Evolutionary conservation across 805 yeast genomes (phyloP).

Genomic region (Ogataea salicorniae): DNA sequence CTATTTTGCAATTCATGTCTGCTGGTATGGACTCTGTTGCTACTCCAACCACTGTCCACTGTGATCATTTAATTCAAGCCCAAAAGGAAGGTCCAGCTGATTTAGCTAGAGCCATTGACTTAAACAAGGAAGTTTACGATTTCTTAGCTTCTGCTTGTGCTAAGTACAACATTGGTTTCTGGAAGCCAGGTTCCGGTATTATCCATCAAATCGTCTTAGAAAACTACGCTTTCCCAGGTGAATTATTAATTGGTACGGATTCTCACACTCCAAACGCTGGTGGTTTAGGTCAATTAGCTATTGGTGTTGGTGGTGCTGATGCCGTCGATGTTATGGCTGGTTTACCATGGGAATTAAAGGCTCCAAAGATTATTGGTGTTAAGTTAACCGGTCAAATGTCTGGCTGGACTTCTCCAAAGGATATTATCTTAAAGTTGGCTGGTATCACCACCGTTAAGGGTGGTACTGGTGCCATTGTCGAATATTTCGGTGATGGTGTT

Average conservation of each 20-base stretch:
- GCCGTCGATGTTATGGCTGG: conserved; percentile 98
- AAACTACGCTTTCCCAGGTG: conserved; percentile 95
- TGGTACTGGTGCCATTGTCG: conserved; percentile 95
- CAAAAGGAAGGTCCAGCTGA: conserved; percentile 87
- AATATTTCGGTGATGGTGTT: conserved; percentile 96
- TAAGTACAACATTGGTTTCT: conserved; percentile 94
- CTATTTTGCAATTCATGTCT: conserved; percentile 96
- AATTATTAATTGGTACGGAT: conserved; percentile 96
- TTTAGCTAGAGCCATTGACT: conserved; percentile 70
- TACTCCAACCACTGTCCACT: conserved; percentile 94
- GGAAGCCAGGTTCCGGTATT: conserved; percentile 99
- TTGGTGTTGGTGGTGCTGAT: conserved; percentile 99
- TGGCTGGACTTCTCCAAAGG: conserved; percentile 98
- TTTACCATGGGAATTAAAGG: conserved; percentile 98
- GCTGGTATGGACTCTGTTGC: conserved; percentile 84
- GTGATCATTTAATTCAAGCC: conserved; percentile 97
- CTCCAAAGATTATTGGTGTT: conserved; percentile 93
- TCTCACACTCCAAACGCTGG: conserved; percentile 99
- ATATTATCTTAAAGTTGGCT: conserved; percentile 87
- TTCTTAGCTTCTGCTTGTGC: conserved; percentile 90
- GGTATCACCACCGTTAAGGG: conserved; percentile 94
- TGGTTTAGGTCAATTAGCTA: conserved; percentile 96
- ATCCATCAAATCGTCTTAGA: conserved; percentile 97
- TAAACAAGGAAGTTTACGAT: conserved; percentile 93
- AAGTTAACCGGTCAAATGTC: conserved; percentile 81